Percentiles rank a stretch among this genome's conserved stretches.
Evolutionary conservation across 768 basidiomycete species (phyloP).

Genomic region (Dendrothele bispora): DNA sequence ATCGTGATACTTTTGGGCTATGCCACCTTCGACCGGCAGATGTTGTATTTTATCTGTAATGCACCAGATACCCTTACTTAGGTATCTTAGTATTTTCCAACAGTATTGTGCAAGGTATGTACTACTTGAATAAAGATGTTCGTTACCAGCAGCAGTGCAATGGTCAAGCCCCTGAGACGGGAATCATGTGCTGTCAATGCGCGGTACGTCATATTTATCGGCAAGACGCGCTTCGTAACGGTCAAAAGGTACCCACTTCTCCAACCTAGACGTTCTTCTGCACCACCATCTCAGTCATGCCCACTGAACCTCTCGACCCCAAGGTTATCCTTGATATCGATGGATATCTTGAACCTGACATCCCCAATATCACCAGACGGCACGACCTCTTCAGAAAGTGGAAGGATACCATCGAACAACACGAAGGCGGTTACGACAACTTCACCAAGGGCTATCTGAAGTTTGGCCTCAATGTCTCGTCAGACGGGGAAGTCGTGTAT

Average conservation of each 20-base stretch:
- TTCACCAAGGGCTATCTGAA: slow-evolving; percentile 81
- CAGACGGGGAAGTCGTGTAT: slow-evolving; percentile 73
- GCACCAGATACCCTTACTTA: no score
- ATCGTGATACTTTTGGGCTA: no score
- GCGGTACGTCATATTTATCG: slow-evolving; percentile 3
- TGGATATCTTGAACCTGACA: slow-evolving; percentile 71
- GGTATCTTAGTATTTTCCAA: no score
- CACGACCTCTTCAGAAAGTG: slow-evolving; percentile 69
- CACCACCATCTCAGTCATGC: slow-evolving; percentile 33
- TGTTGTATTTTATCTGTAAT: no score
- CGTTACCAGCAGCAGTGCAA: no score
- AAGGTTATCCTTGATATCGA: slow-evolving; percentile 64
- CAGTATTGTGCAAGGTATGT: no score
- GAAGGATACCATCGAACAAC: slow-evolving; percentile 70
- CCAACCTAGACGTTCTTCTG: slow-evolving; percentile 11
- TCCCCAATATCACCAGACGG: slow-evolving; percentile 67
- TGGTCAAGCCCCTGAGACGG: no score
- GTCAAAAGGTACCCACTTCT: no score
- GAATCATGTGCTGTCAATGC: no score
- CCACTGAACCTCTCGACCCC: slow-evolving; percentile 50
- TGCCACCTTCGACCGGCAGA: no score
- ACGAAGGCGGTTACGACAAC: slow-evolving; percentile 83
- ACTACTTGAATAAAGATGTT: no score
- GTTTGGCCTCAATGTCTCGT: slow-evolving; percentile 74
- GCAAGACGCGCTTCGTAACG: slow-evolving; percentile 2